A percentile compares a stretch with the other conserved stretches of the same genome.
Evolutionary conservation across 805 yeast genomes (phyloP).

Genomic region (Lipomyces starkeyi): DNA sequence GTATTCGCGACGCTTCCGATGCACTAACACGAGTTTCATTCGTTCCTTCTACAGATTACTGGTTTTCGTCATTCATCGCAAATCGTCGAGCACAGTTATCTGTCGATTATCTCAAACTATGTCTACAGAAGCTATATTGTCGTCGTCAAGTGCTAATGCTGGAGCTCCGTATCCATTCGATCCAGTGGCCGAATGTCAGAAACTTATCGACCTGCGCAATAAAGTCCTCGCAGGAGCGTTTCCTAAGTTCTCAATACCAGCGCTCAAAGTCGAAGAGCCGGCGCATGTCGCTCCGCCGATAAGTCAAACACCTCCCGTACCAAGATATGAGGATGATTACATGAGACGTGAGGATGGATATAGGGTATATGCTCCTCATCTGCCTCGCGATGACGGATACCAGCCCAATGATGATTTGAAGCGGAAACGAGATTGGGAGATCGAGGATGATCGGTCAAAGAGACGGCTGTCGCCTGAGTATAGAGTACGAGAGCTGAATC

Average conservation of each 20-base stretch:
- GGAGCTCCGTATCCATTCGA: constrained; percentile 24
- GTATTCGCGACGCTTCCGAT: not conserved
- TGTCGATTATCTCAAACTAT: not conserved
- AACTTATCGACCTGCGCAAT: constrained; percentile 31
- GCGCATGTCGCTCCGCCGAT: constrained; percentile 8
- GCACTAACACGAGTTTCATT: too few species aligned
- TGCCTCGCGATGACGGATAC: constrained; percentile 7
- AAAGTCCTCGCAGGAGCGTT: constrained; percentile 27
- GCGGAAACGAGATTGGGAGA: constrained; percentile 15
- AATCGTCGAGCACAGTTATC: not conserved
- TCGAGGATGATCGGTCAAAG: not conserved
- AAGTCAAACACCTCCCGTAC: not conserved
- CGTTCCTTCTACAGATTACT: too few species aligned
- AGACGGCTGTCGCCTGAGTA: constrained; percentile 3
- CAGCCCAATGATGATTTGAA: constrained; percentile 18
- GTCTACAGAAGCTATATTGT: not conserved
- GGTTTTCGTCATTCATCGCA: not conserved
- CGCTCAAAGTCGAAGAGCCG: not conserved
- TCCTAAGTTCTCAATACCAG: constrained; percentile 26
- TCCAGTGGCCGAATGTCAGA: constrained; percentile 34
- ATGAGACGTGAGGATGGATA: constrained; percentile 1
- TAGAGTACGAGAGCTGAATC: not conserved
- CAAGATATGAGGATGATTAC: constrained; percentile 5
- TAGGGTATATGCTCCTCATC: constrained; percentile 7
- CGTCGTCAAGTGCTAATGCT: not conserved